Conservation (phyloP, 148 eudicot genomes). For the Arbutus unedo region DNA sequence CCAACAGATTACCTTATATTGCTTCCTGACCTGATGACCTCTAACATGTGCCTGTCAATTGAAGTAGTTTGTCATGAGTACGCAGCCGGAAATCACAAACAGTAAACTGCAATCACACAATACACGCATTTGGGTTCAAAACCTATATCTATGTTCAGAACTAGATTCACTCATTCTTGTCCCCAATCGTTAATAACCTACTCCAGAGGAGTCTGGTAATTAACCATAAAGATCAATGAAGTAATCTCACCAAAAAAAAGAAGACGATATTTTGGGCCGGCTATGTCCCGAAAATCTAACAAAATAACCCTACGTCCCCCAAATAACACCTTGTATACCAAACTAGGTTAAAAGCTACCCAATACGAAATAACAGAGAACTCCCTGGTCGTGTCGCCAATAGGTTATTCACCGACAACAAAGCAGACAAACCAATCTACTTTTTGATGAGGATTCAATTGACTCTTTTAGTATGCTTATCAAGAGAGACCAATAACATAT, state of each 20-base stretch:
- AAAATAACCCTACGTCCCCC: neutral
- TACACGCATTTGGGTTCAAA: neutral
- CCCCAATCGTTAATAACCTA: too few relatives aligned
- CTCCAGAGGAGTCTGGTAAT: too few relatives aligned
- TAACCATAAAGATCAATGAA: neutral
- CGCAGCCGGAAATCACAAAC: neutral
- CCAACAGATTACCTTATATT: constrained; percentile 81
- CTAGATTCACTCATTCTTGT: too few relatives aligned
- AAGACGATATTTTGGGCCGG: neutral
- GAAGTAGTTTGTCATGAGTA: constrained; percentile 17
- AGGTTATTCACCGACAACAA: too few relatives aligned
- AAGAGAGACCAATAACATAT: too few relatives aligned
- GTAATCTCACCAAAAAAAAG: neutral
- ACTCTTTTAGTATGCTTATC: neutral
- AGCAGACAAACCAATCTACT: neutral
- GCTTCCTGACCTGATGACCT: constrained; percentile 86
- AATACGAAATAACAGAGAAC: neutral
- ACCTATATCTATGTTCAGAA: neutral
- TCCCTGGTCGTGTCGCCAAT: neutral
- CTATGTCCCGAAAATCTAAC: neutral
- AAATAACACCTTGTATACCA: neutral
- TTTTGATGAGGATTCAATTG: neutral
- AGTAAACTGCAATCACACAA: neutral
- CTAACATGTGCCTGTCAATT: constrained; percentile 84
- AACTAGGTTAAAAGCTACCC: neutral